A percentile compares a stretch with the other conserved stretches of the same genome.
Conservation (phyloP, 306 rosid species). For the Quercus dentata region DNA sequence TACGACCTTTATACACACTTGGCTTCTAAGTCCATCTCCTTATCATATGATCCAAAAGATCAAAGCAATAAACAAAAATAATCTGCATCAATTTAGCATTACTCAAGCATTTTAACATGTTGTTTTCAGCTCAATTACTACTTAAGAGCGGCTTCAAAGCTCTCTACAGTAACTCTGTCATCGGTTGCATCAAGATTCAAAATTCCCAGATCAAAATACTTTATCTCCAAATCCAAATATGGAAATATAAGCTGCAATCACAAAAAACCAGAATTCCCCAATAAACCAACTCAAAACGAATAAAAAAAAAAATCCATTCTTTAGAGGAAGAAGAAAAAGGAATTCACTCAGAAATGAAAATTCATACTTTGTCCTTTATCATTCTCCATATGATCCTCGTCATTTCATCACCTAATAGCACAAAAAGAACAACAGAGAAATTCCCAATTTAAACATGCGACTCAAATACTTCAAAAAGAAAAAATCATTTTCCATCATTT, state of each 20-base stretch:
- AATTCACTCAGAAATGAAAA: background rate
- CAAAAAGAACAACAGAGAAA: background rate
- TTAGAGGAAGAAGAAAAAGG: background rate
- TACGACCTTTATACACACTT: background rate
- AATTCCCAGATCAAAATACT: conserved; percentile 89
- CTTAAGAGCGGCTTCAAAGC: conserved; percentile 92
- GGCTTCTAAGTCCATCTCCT: background rate
- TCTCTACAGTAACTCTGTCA: conserved; percentile 84
- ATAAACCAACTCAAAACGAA: conserved; percentile 9
- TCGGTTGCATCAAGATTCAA: conserved; percentile 83
- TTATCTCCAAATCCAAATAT: conserved; percentile 74
- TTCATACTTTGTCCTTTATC: conserved; percentile 78
- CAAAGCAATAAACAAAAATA: background rate
- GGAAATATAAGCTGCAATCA: conserved; percentile 87
- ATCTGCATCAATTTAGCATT: background rate
- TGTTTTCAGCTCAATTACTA: conserved; percentile 27
- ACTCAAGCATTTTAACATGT: background rate
- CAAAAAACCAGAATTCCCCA: background rate
- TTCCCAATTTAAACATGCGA: no score
- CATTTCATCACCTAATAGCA: conserved; percentile 84
- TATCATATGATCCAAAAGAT: background rate
- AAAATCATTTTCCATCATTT: background rate
- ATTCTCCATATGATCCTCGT: conserved; percentile 81
- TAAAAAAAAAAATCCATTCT: background rate
- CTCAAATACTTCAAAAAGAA: background rate